phyloP scores from a whole-genome alignment of 129 eudicot genomes.

The Erigeron canadensis region DNA sequence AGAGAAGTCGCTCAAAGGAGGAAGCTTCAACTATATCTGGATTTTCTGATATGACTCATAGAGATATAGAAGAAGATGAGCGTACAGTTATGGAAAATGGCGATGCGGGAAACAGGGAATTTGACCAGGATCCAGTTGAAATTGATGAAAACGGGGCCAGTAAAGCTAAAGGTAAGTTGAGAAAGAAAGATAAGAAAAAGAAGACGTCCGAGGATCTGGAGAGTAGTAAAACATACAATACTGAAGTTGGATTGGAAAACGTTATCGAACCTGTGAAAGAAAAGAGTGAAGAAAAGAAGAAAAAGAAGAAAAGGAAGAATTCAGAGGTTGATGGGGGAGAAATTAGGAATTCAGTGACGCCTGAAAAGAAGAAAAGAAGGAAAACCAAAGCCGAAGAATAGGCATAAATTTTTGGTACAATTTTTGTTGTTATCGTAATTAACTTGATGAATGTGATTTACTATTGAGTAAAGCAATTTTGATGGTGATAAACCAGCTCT shows the following conservation, averaged over 20 bases:
- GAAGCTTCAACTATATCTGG: slow-evolving; percentile 24
- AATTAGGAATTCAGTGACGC: slow-evolving; percentile 12
- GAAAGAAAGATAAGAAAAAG: slow-evolving; percentile 34
- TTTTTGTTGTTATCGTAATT: slow-evolving; percentile 21
- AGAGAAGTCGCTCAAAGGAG: slow-evolving; percentile 14
- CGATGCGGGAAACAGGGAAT: slow-evolving; percentile 9
- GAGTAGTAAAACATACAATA: slow-evolving; percentile 14
- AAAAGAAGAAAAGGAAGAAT: slow-evolving; percentile 33
- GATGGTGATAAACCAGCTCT: slow-evolving; percentile 23
- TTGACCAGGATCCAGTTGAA: slow-evolving; percentile 22
- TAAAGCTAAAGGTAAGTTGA: slow-evolving; percentile 20
- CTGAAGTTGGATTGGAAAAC: slow-evolving; percentile 8
- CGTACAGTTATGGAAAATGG: slow-evolving; percentile 18
- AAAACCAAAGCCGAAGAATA: slow-evolving; percentile 28
- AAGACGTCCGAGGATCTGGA: slow-evolving; percentile 26
- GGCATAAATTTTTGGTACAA: slow-evolving; percentile 13
- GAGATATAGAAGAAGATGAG: slow-evolving; percentile 21
- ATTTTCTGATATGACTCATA: slow-evolving; percentile 18
- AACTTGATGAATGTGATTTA: slow-evolving; percentile 14
- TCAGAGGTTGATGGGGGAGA: slow-evolving; percentile 29
- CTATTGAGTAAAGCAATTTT: slow-evolving; percentile 21
- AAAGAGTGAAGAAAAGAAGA: slow-evolving; percentile 34
- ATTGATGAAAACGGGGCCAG: neutral
- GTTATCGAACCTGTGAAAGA: slow-evolving; percentile 2
- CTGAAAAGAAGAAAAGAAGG: slow-evolving; percentile 34